Evolutionary conservation across 73 alveolate species (phyloP).

Genomic region (Paramecium biaurelia): DNA sequence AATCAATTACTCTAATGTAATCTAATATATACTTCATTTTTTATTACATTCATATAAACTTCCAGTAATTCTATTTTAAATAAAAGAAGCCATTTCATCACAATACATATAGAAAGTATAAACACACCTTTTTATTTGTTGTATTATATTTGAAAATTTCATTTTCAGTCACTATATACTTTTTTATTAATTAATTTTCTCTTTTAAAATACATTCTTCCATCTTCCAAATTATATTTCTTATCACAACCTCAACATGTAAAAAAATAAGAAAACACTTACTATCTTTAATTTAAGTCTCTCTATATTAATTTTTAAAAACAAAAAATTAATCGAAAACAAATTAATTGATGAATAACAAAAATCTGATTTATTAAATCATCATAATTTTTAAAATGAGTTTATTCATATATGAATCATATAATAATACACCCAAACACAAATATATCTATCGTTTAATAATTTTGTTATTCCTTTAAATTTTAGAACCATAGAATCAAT

Average conservation of each 20-base stretch:
- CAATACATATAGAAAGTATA: neutral
- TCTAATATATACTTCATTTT: no score
- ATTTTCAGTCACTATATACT: neutral
- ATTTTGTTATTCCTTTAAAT: no score
- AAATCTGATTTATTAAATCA: no score
- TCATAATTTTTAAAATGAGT: no score
- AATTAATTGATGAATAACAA: slow-evolving; percentile 20
- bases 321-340: no score
- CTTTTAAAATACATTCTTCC: neutral
- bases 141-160: neutral
- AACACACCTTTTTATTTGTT: neutral
- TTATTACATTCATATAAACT: no score
- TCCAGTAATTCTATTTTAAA: neutral
- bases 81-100: neutral
- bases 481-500: no score
- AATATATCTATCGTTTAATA: no score
- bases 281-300: neutral
- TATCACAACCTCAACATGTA: neutral
- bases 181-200: neutral
- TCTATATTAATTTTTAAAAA: no score
- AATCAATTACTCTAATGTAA: neutral
- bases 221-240: neutral
- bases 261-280: no score
- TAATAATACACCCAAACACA: no score
- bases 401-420: no score